Evolutionary conservation across 805 yeast species (phyloP).

Genomic region (Novakomyces olei): DNA sequence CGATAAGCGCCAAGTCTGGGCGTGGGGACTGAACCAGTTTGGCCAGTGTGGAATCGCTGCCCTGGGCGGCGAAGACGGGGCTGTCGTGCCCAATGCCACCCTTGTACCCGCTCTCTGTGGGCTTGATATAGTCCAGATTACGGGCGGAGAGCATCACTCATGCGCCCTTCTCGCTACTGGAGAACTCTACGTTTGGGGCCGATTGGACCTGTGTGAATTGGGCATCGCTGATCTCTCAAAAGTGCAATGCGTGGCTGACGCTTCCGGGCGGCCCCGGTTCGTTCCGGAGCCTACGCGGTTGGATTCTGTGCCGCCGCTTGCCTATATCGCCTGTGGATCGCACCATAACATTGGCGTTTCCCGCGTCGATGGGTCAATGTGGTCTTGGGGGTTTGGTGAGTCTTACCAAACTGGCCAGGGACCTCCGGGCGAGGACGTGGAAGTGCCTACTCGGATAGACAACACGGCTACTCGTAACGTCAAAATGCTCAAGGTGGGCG

Average conservation of each 20-base stretch:
- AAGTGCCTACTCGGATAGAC: slow-evolving; percentile 64
- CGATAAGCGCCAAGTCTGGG: slow-evolving; percentile 39
- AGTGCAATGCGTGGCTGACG: slow-evolving; percentile 61
- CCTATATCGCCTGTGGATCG: slow-evolving; percentile 56
- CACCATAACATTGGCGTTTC: slow-evolving; percentile 83
- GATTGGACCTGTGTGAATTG: slow-evolving; percentile 80
- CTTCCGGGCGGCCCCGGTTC: slow-evolving; percentile 51
- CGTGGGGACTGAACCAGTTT: slow-evolving; percentile 94
- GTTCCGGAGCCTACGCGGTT: slow-evolving; percentile 62
- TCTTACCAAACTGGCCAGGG: slow-evolving; percentile 94
- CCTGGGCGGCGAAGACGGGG: slow-evolving; percentile 47
- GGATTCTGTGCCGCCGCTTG: slow-evolving; percentile 29
- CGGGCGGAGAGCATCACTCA: slow-evolving; percentile 92
- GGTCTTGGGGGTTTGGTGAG: slow-evolving; percentile 96
- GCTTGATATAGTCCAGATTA: slow-evolving; percentile 35
- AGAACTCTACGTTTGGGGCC: slow-evolving; percentile 64
- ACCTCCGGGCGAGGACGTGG: slow-evolving; percentile 67
- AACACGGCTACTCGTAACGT: slow-evolving; percentile 83
- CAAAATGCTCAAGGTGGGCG: slow-evolving; percentile 51
- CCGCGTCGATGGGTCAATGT: slow-evolving; percentile 56
- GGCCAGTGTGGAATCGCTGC: slow-evolving; percentile 83
- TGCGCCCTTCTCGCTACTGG: slow-evolving; percentile 54
- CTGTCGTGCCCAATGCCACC: slow-evolving; percentile 57
- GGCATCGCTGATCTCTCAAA: slow-evolving; percentile 45
- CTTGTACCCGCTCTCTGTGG: slow-evolving; percentile 41